Percentiles rank a stretch among this genome's conserved stretches.
These are phyloP conservation scores for Mesembryanthemum crystallinum DNA, from an alignment of 148 eudicot genomes.

Conservation along the genomic window DNA sequence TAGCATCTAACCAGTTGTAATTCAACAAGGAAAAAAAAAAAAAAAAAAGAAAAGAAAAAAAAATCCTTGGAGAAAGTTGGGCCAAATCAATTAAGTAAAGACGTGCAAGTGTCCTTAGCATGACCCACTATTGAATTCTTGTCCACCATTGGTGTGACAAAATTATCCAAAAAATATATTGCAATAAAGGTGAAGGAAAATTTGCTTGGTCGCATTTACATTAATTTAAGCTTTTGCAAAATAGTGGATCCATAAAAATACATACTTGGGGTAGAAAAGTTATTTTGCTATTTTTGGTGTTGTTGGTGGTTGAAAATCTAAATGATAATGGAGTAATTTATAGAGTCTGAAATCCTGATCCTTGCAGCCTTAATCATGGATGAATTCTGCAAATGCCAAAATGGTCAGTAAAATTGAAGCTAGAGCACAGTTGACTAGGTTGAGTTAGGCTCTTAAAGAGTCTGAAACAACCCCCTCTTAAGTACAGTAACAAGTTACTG, in stretches of 20 bases:
- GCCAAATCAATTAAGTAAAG: conserved; percentile 35
- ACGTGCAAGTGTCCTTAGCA: conserved; percentile 33
- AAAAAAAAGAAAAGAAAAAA: background rate
- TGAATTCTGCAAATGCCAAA: conserved; percentile 20
- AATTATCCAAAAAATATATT: conserved; percentile 14
- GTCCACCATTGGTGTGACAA: conserved; percentile 51
- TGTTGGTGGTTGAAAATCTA: conserved; percentile 11
- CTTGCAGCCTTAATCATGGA: conserved; percentile 36
- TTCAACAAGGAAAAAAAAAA: background rate
- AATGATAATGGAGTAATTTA: background rate
- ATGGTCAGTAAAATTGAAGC: conserved; percentile 17
- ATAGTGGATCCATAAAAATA: background rate
- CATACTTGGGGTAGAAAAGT: background rate
- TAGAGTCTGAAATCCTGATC: conserved; percentile 21
- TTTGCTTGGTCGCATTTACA: conserved; percentile 27
- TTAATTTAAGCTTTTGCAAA: conserved; percentile 17
- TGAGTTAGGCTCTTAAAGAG: conserved; percentile 17
- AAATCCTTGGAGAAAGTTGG: conserved; percentile 20
- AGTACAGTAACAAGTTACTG: too few species aligned
- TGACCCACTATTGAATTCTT: conserved; percentile 78
- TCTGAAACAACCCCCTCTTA: conserved; percentile 5
- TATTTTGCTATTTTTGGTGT: background rate
- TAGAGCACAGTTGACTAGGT: conserved; percentile 21
- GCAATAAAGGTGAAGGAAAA: conserved; percentile 16
- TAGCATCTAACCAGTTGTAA: conserved; percentile 16